Base-by-base conservation (phyloP, 2,329 filamentous ascomycete species). In the Setomelanomma holmii region DNA sequence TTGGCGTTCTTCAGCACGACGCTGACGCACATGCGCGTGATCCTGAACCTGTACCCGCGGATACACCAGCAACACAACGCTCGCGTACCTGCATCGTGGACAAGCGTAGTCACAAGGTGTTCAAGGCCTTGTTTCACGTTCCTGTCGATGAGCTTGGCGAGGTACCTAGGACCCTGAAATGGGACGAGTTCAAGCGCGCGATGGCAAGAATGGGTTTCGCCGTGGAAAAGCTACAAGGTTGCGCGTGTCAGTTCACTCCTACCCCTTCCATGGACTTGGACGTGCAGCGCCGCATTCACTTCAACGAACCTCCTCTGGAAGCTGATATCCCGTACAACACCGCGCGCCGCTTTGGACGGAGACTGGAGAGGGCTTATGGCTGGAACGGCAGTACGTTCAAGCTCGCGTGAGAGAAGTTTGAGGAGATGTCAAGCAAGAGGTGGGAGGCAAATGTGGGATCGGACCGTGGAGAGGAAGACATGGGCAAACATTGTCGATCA, bases 291-390 rank as follows among this genome's bases (percentile, higher is more conserved):
- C 78, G 76, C 22, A 86, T 87, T 22, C 80, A 85, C 41, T 85
- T 87, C 53, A 83, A 87, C 52, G 83, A 86, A 60, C 84, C 85
- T 2, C 84, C 87, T 66, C 82, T 83, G 0, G 64, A 66, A 1
- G 73, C 71, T 0, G 85, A 86, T 64, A 76, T 87, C 4, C 70
- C 79, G 0, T 82, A 80, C 53, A 58, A 60, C 1, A 67, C 66
- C 24, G 82, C 81, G 0, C 74, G 81, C 43, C 66, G 77, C 77
- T 58, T 84, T 82, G 0, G 68, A 82, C 24, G 24, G 42, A 72
- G 83, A 22, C 56, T 86, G 36, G 74, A 42, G 40, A 14, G 45
- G 4, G 51, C 44, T 2, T 53, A 49, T 33, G 41, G 51, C 2
- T 53, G 45, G 40, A 33, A 12, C 11, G 30, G 20, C 3, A 30